Percentiles rank a stretch among this genome's conserved stretches.
Evolutionary conservation across 805 yeast species (phyloP).

Genomic region (Spathaspora arborariae): DNA sequence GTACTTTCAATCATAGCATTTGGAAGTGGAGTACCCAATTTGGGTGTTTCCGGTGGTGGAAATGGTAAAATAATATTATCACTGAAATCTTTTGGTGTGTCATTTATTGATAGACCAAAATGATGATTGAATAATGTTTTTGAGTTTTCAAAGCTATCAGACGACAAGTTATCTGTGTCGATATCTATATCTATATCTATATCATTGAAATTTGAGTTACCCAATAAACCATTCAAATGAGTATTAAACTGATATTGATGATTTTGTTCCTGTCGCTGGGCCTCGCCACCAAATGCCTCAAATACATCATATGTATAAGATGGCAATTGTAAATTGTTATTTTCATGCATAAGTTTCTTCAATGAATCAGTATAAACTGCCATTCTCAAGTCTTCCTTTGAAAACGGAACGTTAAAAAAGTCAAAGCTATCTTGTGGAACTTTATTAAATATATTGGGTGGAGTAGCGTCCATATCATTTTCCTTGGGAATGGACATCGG

Average conservation of each 20-base stretch:
- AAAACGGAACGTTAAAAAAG: slow-evolving; percentile 4
- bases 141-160: neutral
- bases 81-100: neutral
- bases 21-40: slow-evolving; percentile 6
- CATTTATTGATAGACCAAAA: neutral
- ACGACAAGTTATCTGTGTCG: neutral
- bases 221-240: neutral
- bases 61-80: neutral
- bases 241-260: neutral
- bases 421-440: slow-evolving; percentile 8
- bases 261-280: neutral
- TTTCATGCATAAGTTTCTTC: slow-evolving; percentile 3
- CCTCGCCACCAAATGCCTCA: neutral
- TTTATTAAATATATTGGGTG: slow-evolving; percentile 7
- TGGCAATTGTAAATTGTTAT: slow-evolving; percentile 1
- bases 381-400: slow-evolving; percentile 8
- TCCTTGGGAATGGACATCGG: slow-evolving; percentile 9
- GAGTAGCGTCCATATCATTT: slow-evolving; percentile 2
- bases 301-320: neutral
- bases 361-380: slow-evolving; percentile 9
- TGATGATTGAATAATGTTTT: neutral
- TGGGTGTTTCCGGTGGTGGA: neutral
- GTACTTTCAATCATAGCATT: neutral
- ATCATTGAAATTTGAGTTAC: neutral
- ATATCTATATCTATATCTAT: neutral